Evolutionary conservation across 2,329 filamentous ascomycete species (phyloP).

Genomic region (Talaromyces sp.): DNA sequence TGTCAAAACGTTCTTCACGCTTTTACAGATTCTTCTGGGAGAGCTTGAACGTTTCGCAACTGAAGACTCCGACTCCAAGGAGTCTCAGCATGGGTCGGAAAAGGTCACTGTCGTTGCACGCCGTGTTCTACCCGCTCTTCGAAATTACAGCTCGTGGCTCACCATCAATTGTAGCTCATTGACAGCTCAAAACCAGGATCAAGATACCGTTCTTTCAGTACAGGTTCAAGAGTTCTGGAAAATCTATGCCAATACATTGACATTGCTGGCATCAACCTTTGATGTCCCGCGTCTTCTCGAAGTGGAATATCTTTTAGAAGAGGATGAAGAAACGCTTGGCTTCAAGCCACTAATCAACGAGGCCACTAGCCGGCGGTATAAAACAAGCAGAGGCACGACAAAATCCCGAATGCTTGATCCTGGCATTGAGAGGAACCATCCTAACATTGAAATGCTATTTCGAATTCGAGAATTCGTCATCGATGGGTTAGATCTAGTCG

Average conservation of each 20-base stretch:
- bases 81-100: slow-evolving; percentile 39
- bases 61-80: slow-evolving; percentile 45
- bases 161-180: slow-evolving; percentile 54
- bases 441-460: slow-evolving; percentile 64
- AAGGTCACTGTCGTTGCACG: slow-evolving; percentile 58
- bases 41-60: slow-evolving; percentile 61
- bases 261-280: slow-evolving; percentile 57
- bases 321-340: slow-evolving; percentile 63
- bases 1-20: slow-evolving; percentile 67
- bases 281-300: slow-evolving; percentile 54
- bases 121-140: slow-evolving; percentile 60
- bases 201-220: slow-evolving; percentile 53
- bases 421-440: slow-evolving; percentile 51
- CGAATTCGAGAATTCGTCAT: slow-evolving; percentile 61
- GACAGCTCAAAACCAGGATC: slow-evolving; percentile 47
- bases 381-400: slow-evolving; percentile 39
- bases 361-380: slow-evolving; percentile 51
- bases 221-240: slow-evolving; percentile 63
- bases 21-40: slow-evolving; percentile 67
- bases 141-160: slow-evolving; percentile 67
- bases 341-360: slow-evolving; percentile 59
- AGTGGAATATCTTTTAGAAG: slow-evolving; percentile 62
- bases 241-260: slow-evolving; percentile 60
- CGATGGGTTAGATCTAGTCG: slow-evolving; percentile 58
- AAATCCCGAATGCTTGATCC: slow-evolving; percentile 54